These are phyloP conservation scores for Podospora tetraspora DNA, from an alignment of 495 filamentous ascomycete genomes.

Conservation along the genomic window DNA sequence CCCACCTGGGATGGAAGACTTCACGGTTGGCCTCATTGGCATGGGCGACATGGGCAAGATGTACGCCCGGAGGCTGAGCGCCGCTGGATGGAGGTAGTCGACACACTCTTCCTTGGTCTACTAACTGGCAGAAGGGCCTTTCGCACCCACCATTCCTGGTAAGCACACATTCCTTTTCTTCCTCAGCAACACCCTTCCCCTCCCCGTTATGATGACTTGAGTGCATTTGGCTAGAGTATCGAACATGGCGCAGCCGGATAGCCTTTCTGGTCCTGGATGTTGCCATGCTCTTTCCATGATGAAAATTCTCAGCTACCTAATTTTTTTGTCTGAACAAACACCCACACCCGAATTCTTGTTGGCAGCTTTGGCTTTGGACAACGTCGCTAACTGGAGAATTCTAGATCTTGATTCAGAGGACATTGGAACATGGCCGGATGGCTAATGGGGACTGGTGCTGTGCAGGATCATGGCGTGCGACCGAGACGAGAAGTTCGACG, in stretches of 20 bases:
- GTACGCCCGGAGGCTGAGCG: slow-evolving; percentile 84
- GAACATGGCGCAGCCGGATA: slow-evolving; percentile 37
- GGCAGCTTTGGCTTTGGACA: slow-evolving; percentile 11
- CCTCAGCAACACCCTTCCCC: slow-evolving; percentile 4
- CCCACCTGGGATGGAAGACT: slow-evolving; percentile 50
- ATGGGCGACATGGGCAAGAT: slow-evolving; percentile 99
- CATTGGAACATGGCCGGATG: slow-evolving; percentile 7
- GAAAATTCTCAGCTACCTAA: slow-evolving; percentile 97
- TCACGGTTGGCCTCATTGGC: slow-evolving; percentile 85
- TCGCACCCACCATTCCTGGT: slow-evolving; percentile 14
- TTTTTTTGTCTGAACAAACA: slow-evolving; percentile 70
- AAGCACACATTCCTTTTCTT: slow-evolving; percentile 7
- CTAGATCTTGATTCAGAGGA: slow-evolving; percentile 1
- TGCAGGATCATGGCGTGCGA: slow-evolving; percentile 92
- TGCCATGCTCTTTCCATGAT: slow-evolving; percentile 68
- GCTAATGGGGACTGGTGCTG: slow-evolving; percentile 9
- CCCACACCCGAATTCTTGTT: no score
- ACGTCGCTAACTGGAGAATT: slow-evolving; percentile 20
- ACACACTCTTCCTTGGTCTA: slow-evolving; percentile 9
- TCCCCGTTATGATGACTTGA: slow-evolving; percentile 86
- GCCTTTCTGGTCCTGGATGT: slow-evolving; percentile 37
- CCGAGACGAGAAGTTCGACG: slow-evolving; percentile 73
- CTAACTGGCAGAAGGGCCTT: not conserved
- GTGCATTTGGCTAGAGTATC: slow-evolving; percentile 99
- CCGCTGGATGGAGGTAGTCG: slow-evolving; percentile 89